Evolutionary conservation across 2,329 filamentous ascomycete species (phyloP), one percentile per base, ranked within the genome.

Genomic region (Aspergillus unguis): DNA sequence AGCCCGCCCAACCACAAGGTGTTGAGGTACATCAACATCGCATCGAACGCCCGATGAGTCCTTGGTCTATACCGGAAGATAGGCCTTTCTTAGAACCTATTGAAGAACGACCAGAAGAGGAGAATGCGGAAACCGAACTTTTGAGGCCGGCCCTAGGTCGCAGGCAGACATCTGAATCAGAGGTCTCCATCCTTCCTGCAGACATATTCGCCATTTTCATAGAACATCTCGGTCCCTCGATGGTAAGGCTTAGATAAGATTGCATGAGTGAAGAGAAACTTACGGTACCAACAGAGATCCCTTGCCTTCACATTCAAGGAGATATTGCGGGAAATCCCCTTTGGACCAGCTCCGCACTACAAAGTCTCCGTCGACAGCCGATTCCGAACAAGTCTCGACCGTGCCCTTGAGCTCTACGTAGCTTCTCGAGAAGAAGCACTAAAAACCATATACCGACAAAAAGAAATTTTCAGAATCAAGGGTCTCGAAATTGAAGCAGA

Each of bases 121-220:
- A 74, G 38, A 77, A 53, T 72, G 77, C 48, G 5, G 53, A 47
- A 23, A 26, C 38, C 9, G 44, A 50, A 23, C 42, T 29, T 40
- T 35, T 47, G 36, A 40, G 43, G 27, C 48, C 37, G 31, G 35
- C 8, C 37, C 50, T 52, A 27, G 48, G 37, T 28, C 49, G 40
- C 28, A 54, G 7, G 36, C 54, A 52, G 47, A 46, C 49, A 40
- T 56, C 46, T 41, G 54, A 58, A 29, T 32, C 54, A 27, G 58
- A 50, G 11, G 31, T 51, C n/a, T 23, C 51, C 48, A 61, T 66
- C 48, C 64, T 66, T 47, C 85, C 92, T 0, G 84, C 87, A 0
- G 90, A 96, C 53, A 95, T 97, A 59, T 97, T 97, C 67, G 85
- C 90, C 8, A 80, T 92, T 4, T 99, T 97, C 70, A 96, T 99